These are phyloP conservation scores for Kwoniella bestiolae DNA, from an alignment of 768 basidiomycete species.

Conservation along the genomic window DNA sequence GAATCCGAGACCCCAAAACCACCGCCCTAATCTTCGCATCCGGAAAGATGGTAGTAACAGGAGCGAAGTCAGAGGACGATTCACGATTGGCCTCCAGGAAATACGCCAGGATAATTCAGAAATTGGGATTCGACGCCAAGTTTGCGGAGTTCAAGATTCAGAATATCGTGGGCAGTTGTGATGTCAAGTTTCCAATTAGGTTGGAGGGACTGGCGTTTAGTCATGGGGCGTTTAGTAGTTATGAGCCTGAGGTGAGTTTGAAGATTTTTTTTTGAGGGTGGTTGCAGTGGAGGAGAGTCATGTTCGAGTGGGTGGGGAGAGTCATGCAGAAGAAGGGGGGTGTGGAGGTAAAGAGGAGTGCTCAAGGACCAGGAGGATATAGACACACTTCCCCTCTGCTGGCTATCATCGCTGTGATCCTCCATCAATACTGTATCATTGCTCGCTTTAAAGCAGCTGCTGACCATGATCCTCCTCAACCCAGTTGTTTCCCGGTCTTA, in stretches of 20 bases:
- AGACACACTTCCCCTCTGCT: no score
- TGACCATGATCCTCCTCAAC: not conserved
- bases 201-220: constrained; percentile 95
- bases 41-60: constrained; percentile 99
- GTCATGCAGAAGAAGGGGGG: no score
- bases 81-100: constrained; percentile 95
- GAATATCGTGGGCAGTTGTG: constrained; percentile 97
- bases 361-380: no score
- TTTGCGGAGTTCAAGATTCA: constrained; percentile 99
- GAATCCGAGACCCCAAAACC: constrained; percentile 99
- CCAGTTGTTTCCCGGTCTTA: constrained; percentile 96
- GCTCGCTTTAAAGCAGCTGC: no score
- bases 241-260: constrained; percentile 86
- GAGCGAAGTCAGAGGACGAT: constrained; percentile 98
- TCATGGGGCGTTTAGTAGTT: constrained; percentile 97
- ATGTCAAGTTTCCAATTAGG: constrained; percentile 98
- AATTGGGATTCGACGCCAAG: constrained; percentile 98
- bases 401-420: no score
- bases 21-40: constrained; percentile 99
- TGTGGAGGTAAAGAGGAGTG: no score
- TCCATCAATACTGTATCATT: no score
- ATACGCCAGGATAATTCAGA: constrained; percentile 98
- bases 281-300: no score
- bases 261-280: not conserved
- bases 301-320: no score